Base-by-base conservation (phyloP, 2,329 filamentous ascomycete species). In the Byssothecium circinans region DNA sequence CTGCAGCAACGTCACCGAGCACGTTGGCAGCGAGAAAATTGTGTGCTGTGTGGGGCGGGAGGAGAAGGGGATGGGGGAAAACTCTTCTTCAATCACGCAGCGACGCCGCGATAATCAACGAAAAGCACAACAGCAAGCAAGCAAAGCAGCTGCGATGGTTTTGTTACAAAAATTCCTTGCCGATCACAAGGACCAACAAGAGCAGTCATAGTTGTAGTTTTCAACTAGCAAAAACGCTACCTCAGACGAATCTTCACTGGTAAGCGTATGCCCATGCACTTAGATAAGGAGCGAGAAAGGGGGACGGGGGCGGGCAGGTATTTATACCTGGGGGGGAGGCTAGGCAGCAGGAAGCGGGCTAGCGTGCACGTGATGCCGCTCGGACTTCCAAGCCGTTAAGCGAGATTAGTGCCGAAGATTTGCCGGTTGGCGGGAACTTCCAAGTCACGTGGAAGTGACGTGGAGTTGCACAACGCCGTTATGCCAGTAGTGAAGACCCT, bases 161-260 rank as follows among this genome's bases (percentile, higher is more conserved):
- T 53, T 63, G 70, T 67, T 46, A 76, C 86, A 89, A 90, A 90
- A 86, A 90, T 90, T 90, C 87, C 86, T 80, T 81, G 77, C 75
- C 82, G 81, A 80, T 78, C 81, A n/a, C 79, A 77, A 78, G 80
- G 81, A 81, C 85, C 83, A 81, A 80, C 75, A 80, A 78, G 78
- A 91, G 87, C 79, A 79, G 86, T 89, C 86, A 67, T 82, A 79
- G 78, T 80, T 76, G 78, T 88, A 88, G 86, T 88, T 88, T 88
- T 88, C 86, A 89, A 88, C 85, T 88, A 89, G 87, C 87, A 89
- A 89, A 88, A 89, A 89, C 81, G 81, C 82, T 81, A 82, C 83
- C 85, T 90, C 87, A 83, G 87, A 89, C 84, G 81, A 84, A 85
- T 89, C 87, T 84, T 90, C 87, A 90, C 84, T 86, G 85, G 82